Percentiles rank a stretch among this genome's conserved stretches.
Conservation (phyloP, 306 rosid genomes). For the Amphicarpaea edgeworthii region DNA sequence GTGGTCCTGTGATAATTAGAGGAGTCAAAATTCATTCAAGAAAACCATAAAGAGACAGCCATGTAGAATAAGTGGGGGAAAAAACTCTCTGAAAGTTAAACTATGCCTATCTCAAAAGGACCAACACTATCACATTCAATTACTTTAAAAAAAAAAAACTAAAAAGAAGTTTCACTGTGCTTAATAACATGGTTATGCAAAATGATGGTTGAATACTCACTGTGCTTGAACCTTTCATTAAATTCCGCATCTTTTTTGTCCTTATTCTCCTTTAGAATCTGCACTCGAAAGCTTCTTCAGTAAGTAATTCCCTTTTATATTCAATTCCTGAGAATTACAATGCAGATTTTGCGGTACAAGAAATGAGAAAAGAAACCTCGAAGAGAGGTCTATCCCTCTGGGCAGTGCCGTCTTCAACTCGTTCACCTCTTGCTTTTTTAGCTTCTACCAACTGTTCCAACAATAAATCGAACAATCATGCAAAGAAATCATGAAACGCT, state of each 20-base stretch:
- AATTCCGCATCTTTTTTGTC: constrained; percentile 93
- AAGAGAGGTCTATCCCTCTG: constrained; percentile 87
- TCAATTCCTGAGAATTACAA: not conserved
- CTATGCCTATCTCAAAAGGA: not conserved
- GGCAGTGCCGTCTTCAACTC: constrained; percentile 94
- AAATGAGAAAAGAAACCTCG: constrained; percentile 60
- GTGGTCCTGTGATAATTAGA: constrained; percentile 71
- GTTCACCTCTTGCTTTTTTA: constrained; percentile 79
- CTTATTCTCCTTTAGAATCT: constrained; percentile 90
- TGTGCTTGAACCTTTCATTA: constrained; percentile 92
- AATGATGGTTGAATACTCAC: constrained; percentile 61
- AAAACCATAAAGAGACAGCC: constrained; percentile 28
- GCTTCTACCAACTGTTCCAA: constrained; percentile 72
- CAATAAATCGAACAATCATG: not conserved
- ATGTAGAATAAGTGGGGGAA: not conserved
- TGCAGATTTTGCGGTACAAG: not conserved
- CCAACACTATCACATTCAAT: not conserved
- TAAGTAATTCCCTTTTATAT: not conserved
- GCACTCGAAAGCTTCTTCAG: constrained; percentile 34
- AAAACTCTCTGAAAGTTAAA: constrained; percentile 10
- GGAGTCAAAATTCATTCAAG: constrained; percentile 17
- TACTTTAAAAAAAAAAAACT: not conserved
- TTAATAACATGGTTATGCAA: not conserved
- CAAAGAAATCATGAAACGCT: not conserved
- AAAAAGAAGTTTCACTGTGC: not conserved